phyloP scores from a whole-genome alignment of 495 filamentous ascomycete genomes.

The Saxophila tyrrhenica region DNA sequence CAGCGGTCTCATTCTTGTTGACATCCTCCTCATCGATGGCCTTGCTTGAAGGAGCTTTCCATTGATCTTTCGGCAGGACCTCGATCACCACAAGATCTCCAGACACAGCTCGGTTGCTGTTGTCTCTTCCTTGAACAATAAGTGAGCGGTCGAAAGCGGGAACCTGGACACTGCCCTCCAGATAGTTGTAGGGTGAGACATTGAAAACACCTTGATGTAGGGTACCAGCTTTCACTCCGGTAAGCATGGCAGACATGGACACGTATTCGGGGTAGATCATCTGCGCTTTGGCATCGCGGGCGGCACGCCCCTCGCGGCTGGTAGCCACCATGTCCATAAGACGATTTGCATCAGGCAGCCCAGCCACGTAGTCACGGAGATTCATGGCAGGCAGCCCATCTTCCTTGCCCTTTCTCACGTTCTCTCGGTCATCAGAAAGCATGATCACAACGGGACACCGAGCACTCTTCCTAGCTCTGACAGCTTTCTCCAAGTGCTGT shows the following conservation, averaged over 20 bases:
- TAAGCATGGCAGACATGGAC: constrained; percentile 87
- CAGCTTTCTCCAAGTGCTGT: constrained; percentile 57
- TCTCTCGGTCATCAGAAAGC: constrained; percentile 84
- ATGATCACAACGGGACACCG: constrained; percentile 71
- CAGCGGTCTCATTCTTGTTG: constrained; percentile 85
- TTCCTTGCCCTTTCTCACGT: constrained; percentile 66
- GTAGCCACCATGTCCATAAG: constrained; percentile 93
- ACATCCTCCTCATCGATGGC: constrained; percentile 90
- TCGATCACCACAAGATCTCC: constrained; percentile 90
- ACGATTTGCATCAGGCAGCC: constrained; percentile 68
- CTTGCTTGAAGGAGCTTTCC: constrained; percentile 90
- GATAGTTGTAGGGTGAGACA: constrained; percentile 93
- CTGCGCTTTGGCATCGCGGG: constrained; percentile 52
- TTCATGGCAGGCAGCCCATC: constrained; percentile 48
- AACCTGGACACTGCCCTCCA: constrained; percentile 84
- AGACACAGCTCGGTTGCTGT: constrained; percentile 85
- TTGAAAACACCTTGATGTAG: constrained; percentile 92
- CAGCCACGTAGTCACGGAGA: constrained; percentile 66
- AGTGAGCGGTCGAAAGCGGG: constrained; percentile 80
- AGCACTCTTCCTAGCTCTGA: constrained; percentile 43
- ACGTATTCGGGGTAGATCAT: constrained; percentile 70
- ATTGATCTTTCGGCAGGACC: constrained; percentile 83
- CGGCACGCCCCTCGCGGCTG: constrained; percentile 51
- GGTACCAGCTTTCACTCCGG: constrained; percentile 70
- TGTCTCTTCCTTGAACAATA: constrained; percentile 83